Conservation (phyloP, 306 rosid species). For the Prinsepia uniflora region DNA sequence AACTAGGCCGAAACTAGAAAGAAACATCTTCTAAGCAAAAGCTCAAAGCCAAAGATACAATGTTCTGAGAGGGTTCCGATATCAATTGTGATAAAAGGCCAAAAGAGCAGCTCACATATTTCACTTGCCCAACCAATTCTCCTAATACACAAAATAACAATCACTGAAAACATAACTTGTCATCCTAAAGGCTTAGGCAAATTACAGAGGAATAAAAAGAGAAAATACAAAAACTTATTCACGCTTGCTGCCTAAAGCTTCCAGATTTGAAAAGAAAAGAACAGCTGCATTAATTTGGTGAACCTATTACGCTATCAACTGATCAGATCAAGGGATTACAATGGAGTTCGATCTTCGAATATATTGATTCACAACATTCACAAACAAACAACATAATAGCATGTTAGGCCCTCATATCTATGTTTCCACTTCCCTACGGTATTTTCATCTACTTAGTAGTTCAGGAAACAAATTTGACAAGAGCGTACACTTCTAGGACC, state of each 20-base stretch:
- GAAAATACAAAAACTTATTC: not conserved
- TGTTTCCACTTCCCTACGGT: not conserved
- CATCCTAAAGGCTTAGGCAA: not conserved
- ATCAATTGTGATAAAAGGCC: conserved; percentile 4
- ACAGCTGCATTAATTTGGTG: not conserved
- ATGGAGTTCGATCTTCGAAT: not conserved
- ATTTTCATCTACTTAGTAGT: not conserved
- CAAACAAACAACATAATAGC: not conserved
- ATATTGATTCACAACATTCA: not conserved
- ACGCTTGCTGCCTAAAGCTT: conserved; percentile 6
- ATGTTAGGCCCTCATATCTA: not conserved
- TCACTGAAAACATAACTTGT: not conserved
- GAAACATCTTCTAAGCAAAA: conserved; percentile 1
- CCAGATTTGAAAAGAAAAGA: conserved; percentile 7
- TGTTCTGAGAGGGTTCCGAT: not conserved
- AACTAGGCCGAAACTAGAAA: not conserved
- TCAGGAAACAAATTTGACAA: conserved; percentile 10
- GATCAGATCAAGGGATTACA: not conserved
- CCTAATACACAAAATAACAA: not conserved
- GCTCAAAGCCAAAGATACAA: not conserved
- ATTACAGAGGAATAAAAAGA: not conserved
- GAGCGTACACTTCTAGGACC: conserved; percentile 13
- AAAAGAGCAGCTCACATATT: not conserved
- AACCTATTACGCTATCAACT: not conserved
- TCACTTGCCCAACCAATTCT: not conserved